Conservation (phyloP, 139 green algal species). For the Astrephomene gubernaculifera region DNA sequence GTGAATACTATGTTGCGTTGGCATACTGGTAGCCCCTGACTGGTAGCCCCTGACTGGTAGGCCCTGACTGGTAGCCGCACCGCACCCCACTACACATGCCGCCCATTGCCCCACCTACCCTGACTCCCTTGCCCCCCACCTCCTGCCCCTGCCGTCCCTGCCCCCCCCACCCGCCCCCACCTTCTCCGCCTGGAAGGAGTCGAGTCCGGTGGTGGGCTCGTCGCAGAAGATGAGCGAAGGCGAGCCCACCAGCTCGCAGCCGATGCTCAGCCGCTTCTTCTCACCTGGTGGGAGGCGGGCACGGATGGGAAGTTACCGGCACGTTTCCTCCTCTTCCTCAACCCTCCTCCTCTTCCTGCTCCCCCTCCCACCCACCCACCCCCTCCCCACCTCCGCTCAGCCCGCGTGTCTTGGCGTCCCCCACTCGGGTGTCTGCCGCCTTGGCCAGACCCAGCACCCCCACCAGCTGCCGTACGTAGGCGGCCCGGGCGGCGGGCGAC, state of each 20-base stretch:
- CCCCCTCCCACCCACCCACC: background rate
- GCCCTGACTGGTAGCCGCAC: too few species aligned
- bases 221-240: constrained; percentile 84
- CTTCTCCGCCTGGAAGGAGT: constrained; percentile 86
- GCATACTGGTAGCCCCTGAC: too few species aligned
- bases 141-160: too few species aligned
- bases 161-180: too few species aligned
- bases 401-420: constrained; percentile 80
- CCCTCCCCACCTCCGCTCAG: constrained; percentile 56
- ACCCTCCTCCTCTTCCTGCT: background rate
- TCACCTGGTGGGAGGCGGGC: constrained; percentile 71
- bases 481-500: constrained; percentile 31
- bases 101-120: too few species aligned
- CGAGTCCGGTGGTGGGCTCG: constrained; percentile 92
- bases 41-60: too few species aligned
- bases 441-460: constrained; percentile 78
- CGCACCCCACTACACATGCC: too few species aligned
- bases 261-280: constrained; percentile 89
- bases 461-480: constrained; percentile 80
- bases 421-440: constrained; percentile 71
- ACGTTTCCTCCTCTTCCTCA: background rate
- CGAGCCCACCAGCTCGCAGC: constrained; percentile 84
- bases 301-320: too few species aligned
- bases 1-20: background rate
- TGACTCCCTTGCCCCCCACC: too few species aligned